Percentiles rank a stretch among this genome's conserved stretches.
Evolutionary conservation across 345 rosid genomes (phyloP).

Genomic region (Gossypium anomalum): DNA sequence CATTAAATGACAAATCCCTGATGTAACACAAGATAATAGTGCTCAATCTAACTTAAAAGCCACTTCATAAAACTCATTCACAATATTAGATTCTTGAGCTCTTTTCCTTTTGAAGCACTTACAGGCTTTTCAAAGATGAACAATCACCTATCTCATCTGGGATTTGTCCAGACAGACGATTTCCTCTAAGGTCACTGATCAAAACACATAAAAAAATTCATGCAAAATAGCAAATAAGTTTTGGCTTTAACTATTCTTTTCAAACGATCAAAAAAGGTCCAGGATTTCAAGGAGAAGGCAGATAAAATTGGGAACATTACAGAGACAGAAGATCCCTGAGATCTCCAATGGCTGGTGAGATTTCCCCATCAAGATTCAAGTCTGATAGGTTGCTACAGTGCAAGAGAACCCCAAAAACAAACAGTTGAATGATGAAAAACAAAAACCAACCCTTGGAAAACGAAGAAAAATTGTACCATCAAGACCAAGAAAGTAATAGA

Average conservation of each 20-base stretch:
- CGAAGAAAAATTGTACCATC: conserved; percentile 5
- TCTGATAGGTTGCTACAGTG: conserved; percentile 76
- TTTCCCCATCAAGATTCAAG: conserved; percentile 89
- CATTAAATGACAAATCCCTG: conserved; percentile 87
- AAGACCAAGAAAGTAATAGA: neutral
- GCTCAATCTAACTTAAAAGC: neutral
- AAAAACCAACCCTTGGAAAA: conserved; percentile 9
- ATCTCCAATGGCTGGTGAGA: conserved; percentile 79
- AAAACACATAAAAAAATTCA: conserved; percentile 12
- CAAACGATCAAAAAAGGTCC: no score
- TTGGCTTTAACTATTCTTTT: neutral
- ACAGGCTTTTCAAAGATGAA: conserved; percentile 67
- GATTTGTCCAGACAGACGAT: conserved; percentile 82
- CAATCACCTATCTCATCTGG: conserved; percentile 98
- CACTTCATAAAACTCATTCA: neutral
- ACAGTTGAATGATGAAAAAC: neutral
- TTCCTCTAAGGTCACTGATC: conserved; percentile 68
- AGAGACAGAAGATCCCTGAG: conserved; percentile 61
- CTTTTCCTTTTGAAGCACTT: conserved; percentile 26
- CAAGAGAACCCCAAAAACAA: conserved; percentile 12
- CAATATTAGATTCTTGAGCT: neutral
- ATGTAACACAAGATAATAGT: conserved; percentile 13
- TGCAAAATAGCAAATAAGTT: neutral
- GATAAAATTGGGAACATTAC: conserved; percentile 34
- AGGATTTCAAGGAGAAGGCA: neutral